Base-by-base conservation (phyloP, 352 stramenopile genomes). In the Phytophthora uliginosa region DNA sequence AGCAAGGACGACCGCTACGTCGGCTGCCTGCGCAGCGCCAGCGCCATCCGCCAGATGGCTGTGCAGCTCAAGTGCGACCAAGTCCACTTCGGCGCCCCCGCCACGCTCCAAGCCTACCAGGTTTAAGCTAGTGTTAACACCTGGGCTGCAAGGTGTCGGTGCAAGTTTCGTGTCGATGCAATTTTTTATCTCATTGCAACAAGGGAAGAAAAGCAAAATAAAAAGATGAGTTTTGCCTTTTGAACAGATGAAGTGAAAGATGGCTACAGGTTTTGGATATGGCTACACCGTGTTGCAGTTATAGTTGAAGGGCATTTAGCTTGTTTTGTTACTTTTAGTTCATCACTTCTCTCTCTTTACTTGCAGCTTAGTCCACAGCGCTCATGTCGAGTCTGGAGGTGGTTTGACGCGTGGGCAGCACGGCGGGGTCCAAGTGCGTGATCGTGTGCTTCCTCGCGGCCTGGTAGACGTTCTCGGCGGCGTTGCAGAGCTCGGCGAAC, bases 51-150 rank as follows among this genome's bases (percentile, higher is more conserved):
- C 12, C 77, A 84, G 63, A 79, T 82, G 66, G 77, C 71, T 10
- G 65, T 73, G 45, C 77, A 84, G 57, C 71, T 84, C 34, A 78
- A 84, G 64, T 84, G 77, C 48, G 74, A 84, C 63, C 76, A 79
- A 45, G 63, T 76, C 22, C 69, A 80, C 51, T 77, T 74, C 17
- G 69, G 69, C 33, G 73, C 76, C 1, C 73, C 76, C 15, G 66
- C 76, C 2, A 83, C 69, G 45, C 76, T 83, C 18, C 76, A 81
- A 22, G 76, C 76, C 28, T 83, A 81, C 52, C 69, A 83, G 34
- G 76, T 83, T 18, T 83, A 74, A 75, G 22, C n/a, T 18, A 12
- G 22, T 56, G 31, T 15, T 17, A 54, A 31, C 20, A 9, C 24
- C 9, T 57, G 47, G n/a, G 52, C 18, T 10, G 42, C 18, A 22